These are phyloP conservation scores for Candida boleticola DNA, from an alignment of 805 yeast genomes.

Conservation along the genomic window DNA sequence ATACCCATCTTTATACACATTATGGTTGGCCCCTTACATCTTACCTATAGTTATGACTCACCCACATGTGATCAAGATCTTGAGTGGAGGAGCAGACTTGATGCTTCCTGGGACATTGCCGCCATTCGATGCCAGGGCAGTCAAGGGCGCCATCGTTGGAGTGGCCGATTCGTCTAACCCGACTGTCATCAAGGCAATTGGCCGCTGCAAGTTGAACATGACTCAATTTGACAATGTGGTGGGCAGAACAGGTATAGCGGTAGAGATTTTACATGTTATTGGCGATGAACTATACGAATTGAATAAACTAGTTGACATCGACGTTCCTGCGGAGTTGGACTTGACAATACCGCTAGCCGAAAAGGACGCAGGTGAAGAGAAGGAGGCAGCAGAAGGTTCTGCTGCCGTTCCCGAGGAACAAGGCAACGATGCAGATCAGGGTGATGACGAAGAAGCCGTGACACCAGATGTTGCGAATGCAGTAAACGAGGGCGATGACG, in stretches of 20 bases:
- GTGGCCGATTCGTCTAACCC: conserved; percentile 63
- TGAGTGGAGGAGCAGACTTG: conserved; percentile 77
- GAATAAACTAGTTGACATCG: conserved; percentile 44
- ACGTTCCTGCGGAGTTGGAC: conserved; percentile 23
- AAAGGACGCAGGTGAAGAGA: conserved; percentile 14
- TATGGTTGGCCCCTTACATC: conserved; percentile 67
- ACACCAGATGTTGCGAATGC: conserved; percentile 12
- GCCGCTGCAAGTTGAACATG: conserved; percentile 54
- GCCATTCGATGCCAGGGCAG: conserved; percentile 52
- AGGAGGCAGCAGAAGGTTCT: conserved; percentile 11
- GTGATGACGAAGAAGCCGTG: conserved; percentile 9
- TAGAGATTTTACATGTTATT: conserved; percentile 61
- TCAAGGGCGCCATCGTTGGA: conserved; percentile 64
- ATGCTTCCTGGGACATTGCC: conserved; percentile 73
- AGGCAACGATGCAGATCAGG: conserved; percentile 16
- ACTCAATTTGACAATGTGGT: conserved; percentile 42
- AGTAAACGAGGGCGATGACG: conserved; percentile 5
- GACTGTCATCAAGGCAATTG: conserved; percentile 67
- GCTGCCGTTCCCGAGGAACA: conserved; percentile 15
- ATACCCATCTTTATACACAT: conserved; percentile 70
- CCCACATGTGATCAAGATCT: conserved; percentile 63
- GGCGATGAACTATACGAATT: conserved; percentile 62
- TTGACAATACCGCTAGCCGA: conserved; percentile 39
- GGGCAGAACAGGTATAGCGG: conserved; percentile 80
- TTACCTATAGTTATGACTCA: conserved; percentile 73